phyloP scores from a whole-genome alignment of 345 rosid genomes.

The Capsella bursapastoris region DNA sequence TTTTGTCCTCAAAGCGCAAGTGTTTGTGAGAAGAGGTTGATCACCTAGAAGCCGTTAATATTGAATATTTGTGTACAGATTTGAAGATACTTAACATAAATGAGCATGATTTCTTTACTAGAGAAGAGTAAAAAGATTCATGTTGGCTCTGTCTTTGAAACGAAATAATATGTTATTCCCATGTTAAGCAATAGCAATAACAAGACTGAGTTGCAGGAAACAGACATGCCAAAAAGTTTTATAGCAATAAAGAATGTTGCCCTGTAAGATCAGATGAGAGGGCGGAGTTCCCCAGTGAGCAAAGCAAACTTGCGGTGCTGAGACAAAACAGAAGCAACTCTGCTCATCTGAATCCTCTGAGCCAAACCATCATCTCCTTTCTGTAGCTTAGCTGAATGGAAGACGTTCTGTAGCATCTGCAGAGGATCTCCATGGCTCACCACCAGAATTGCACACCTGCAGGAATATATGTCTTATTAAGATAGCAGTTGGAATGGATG shows the following conservation, averaged over 20 bases:
- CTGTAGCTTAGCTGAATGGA: conserved; percentile 57
- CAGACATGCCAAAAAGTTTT: not conserved
- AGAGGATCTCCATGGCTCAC: conserved; percentile 96
- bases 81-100: conserved; percentile 35
- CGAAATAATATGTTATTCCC: not conserved
- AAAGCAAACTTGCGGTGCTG: conserved; percentile 80
- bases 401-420: conserved; percentile 81
- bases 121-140: conserved; percentile 23
- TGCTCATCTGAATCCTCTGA: conserved; percentile 54
- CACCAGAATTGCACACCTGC: conserved; percentile 67
- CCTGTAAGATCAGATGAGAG: conserved; percentile 40
- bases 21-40: conserved; percentile 33
- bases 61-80: conserved; percentile 43
- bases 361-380: conserved; percentile 39
- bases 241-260: no score
- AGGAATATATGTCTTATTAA: not conserved
- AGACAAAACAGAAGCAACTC: conserved; percentile 62
- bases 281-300: conserved; percentile 79
- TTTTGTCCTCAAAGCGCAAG: conserved; percentile 28
- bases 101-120: conserved; percentile 28
- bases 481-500: not conserved
- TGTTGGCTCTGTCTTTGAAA: conserved; percentile 22
- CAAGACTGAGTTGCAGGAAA: not conserved
- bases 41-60: conserved; percentile 33
- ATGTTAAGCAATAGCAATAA: not conserved